A percentile compares a stretch with the other conserved stretches of the same genome.
Evolutionary conservation across 2,329 filamentous ascomycete species (phyloP).

Genomic region (Nectriaceae sp.): DNA sequence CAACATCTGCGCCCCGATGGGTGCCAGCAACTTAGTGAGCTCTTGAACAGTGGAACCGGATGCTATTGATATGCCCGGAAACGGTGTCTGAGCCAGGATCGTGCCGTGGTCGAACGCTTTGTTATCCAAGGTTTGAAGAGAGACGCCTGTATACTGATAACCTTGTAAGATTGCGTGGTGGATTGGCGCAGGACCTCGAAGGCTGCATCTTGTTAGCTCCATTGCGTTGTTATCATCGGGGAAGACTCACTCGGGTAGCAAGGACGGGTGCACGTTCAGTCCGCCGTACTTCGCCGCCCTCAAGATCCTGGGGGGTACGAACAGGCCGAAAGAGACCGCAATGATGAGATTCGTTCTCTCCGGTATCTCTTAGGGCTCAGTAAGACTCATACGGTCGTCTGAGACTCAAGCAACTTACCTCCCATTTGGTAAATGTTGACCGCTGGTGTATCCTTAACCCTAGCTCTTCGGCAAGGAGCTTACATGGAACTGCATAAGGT

Average conservation of each 20-base stretch:
- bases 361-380: conserved; percentile 51
- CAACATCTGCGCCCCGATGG: conserved; percentile 71
- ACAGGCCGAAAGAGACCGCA: conserved; percentile 91
- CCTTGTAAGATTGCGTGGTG: conserved; percentile 76
- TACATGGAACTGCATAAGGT: conserved; percentile 66
- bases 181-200: conserved; percentile 84
- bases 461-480: conserved; percentile 63
- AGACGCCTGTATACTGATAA: conserved; percentile 68
- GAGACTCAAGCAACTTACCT: conserved; percentile 47
- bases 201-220: conserved; percentile 46
- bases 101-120: conserved; percentile 75
- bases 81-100: conserved; percentile 70
- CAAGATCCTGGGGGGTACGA: conserved; percentile 79
- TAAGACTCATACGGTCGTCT: not conserved
- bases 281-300: conserved; percentile 75
- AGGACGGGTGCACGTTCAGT: conserved; percentile 89
- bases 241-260: conserved; percentile 76
- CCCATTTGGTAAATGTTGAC: conserved; percentile 83
- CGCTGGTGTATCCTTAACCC: conserved; percentile 70
- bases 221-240: no score
- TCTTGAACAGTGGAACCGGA: conserved; percentile 44
- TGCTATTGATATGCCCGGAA: conserved; percentile 56
- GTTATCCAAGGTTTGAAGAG: conserved; percentile 83
- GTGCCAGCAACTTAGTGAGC: conserved; percentile 54
- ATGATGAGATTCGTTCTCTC: conserved; percentile 73